Evolutionary conservation across 2,329 filamentous ascomycete species (phyloP).

Genomic region (Chaetomiaceae sp.): DNA sequence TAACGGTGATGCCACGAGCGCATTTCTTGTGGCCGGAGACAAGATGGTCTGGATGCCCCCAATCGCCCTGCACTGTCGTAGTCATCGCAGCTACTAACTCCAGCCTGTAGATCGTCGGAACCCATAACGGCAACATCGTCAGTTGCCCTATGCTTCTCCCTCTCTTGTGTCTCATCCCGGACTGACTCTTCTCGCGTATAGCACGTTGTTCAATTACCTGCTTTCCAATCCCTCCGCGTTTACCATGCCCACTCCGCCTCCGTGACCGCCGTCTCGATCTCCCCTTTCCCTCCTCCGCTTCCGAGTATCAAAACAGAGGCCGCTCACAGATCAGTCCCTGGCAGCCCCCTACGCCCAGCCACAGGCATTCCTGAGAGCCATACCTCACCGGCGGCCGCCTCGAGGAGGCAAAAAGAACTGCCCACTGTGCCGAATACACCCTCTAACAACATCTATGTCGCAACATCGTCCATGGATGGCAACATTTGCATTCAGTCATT

Average conservation of each 20-base stretch:
- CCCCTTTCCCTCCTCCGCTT: conserved; percentile 66
- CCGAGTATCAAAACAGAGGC: conserved; percentile 42
- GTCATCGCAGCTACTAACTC: conserved; percentile 28
- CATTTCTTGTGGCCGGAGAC: conserved; percentile 86
- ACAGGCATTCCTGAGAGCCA: conserved; percentile 40
- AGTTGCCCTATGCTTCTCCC: background rate
- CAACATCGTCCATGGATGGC: conserved; percentile 90
- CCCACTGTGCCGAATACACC: conserved; percentile 65
- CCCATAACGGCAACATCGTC: conserved; percentile 95
- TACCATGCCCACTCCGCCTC: conserved; percentile 94
- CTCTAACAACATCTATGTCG: conserved; percentile 89
- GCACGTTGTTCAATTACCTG: conserved; percentile 82
- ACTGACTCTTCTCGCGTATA: conserved; percentile 34
- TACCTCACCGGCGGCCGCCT: conserved; percentile 46
- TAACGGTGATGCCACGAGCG: conserved; percentile 90
- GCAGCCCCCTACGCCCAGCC: conserved; percentile 33
- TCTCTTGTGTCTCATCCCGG: conserved; percentile 27
- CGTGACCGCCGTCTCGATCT: conserved; percentile 84
- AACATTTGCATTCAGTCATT: conserved; percentile 90
- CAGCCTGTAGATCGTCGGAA: conserved; percentile 70
- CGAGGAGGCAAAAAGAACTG: conserved; percentile 49
- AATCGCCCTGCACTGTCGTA: background rate
- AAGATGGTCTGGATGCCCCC: conserved; percentile 69
- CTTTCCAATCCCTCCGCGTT: conserved; percentile 73
- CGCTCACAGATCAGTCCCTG: conserved; percentile 35